phyloP scores from a whole-genome alignment of 345 rosid genomes.

The Crucihimalaya himalaica region DNA sequence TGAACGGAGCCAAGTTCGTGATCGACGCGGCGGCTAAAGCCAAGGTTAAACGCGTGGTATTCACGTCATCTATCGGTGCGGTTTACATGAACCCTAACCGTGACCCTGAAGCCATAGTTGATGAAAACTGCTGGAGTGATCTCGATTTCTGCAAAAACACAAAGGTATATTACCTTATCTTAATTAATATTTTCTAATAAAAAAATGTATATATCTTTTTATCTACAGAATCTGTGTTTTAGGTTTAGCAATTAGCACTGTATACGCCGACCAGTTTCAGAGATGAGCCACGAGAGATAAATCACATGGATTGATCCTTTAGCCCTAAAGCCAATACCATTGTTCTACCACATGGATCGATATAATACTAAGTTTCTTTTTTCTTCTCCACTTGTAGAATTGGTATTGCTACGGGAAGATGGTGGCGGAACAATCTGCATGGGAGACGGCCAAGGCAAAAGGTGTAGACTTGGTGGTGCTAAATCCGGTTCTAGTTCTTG shows the following conservation, averaged over 20 bases:
- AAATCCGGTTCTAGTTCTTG: conserved; percentile 83
- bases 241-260: too few relatives aligned
- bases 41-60: conserved; percentile 79
- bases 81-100: conserved; percentile 94
- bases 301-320: not conserved
- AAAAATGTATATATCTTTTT: conserved; percentile 48
- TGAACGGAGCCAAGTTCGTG: conserved; percentile 80
- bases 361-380: not conserved
- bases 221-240: too few relatives aligned
- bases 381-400: conserved; percentile 50
- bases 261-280: not conserved
- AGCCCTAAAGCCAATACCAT: not conserved
- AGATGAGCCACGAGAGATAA: not conserved
- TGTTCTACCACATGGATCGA: not conserved
- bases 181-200: too few relatives aligned
- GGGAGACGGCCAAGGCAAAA: conserved; percentile 72
- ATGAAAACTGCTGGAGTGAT: conserved; percentile 97
- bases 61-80: conserved; percentile 92
- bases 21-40: conserved; percentile 82
- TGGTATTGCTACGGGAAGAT: conserved; percentile 97
- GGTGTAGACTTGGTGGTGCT: conserved; percentile 88
- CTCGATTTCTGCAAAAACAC: conserved; percentile 95
- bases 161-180: too few relatives aligned
- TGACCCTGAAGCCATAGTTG: conserved; percentile 66
- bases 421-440: conserved; percentile 87